These are phyloP conservation scores for Lachancea fermentati DNA, from an alignment of 805 yeast species.

Conservation along the genomic window DNA sequence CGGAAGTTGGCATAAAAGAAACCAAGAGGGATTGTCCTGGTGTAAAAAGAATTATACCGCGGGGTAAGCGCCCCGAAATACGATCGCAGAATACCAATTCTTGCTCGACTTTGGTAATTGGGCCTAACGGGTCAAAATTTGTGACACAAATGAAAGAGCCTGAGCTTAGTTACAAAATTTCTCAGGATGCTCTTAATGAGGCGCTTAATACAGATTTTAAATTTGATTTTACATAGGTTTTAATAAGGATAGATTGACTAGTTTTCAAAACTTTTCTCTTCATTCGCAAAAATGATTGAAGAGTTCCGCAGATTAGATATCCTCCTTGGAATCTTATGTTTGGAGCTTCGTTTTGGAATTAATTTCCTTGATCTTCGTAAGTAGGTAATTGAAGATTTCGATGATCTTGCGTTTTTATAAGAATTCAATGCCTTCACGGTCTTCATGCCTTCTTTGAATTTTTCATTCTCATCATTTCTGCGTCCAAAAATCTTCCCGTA, in stretches of 20 bases:
- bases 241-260: conserved; percentile 1
- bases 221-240: conserved; percentile 3
- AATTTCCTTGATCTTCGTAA: conserved; percentile 37
- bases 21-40: background rate
- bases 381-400: conserved; percentile 54
- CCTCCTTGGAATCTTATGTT: conserved; percentile 1
- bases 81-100: conserved; percentile 1
- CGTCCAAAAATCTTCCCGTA: conserved; percentile 42
- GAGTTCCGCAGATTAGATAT: background rate
- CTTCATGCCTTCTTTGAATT: conserved; percentile 38
- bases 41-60: conserved; percentile 2
- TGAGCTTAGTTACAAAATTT: conserved; percentile 15
- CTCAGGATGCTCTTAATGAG: conserved; percentile 25
- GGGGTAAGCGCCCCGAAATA: background rate
- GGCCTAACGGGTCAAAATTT: conserved; percentile 11
- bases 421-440: conserved; percentile 48
- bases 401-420: conserved; percentile 50
- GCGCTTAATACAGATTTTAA: conserved; percentile 28
- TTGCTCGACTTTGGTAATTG: conserved; percentile 7
- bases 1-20: conserved; percentile 8
- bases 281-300: conserved; percentile 15
- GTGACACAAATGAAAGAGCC: conserved; percentile 13
- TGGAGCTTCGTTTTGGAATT: conserved; percentile 16
- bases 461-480: conserved; percentile 34
- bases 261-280: conserved; percentile 20